Conservation (phyloP, 495 filamentous ascomycete species). For the Podospora pseudopauciseta region DNA sequence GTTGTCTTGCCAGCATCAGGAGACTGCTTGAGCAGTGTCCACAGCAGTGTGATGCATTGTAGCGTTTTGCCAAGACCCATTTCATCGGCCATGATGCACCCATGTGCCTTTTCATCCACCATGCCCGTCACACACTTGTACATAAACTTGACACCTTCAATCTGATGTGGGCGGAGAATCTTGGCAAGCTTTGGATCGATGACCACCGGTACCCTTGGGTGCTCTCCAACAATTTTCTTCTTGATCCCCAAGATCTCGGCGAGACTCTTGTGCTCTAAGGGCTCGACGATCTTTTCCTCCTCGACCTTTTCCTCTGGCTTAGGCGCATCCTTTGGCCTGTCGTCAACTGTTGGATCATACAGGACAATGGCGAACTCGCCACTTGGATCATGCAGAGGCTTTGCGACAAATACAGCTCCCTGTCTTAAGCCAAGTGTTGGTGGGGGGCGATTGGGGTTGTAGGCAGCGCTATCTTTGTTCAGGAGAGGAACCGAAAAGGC, state of each 20-base stretch:
- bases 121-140: slow-evolving; percentile 90
- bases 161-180: slow-evolving; percentile 91
- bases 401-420: slow-evolving; percentile 81
- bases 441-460: slow-evolving; percentile 73
- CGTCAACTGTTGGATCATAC: slow-evolving; percentile 92
- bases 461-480: slow-evolving; percentile 68
- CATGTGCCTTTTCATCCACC: slow-evolving; percentile 90
- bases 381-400: slow-evolving; percentile 88
- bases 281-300: slow-evolving; percentile 63
- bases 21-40: slow-evolving; percentile 94
- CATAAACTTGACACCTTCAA: slow-evolving; percentile 98
- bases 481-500: slow-evolving; percentile 83
- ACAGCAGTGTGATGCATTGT: slow-evolving; percentile 68
- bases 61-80: slow-evolving; percentile 98
- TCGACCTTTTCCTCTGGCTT: slow-evolving; percentile 53
- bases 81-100: slow-evolving; percentile 99
- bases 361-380: slow-evolving; percentile 96
- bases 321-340: slow-evolving; percentile 58
- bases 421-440: slow-evolving; percentile 82
- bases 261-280: slow-evolving; percentile 85
- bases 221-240: slow-evolving; percentile 75
- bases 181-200: slow-evolving; percentile 92
- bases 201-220: slow-evolving; percentile 90
- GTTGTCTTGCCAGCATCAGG: slow-evolving; percentile 88
- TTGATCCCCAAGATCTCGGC: slow-evolving; percentile 94